Evolutionary conservation across 176 grass and related monocot species (phyloP).

Genomic region (Ampelocalamus luodianensis): DNA sequence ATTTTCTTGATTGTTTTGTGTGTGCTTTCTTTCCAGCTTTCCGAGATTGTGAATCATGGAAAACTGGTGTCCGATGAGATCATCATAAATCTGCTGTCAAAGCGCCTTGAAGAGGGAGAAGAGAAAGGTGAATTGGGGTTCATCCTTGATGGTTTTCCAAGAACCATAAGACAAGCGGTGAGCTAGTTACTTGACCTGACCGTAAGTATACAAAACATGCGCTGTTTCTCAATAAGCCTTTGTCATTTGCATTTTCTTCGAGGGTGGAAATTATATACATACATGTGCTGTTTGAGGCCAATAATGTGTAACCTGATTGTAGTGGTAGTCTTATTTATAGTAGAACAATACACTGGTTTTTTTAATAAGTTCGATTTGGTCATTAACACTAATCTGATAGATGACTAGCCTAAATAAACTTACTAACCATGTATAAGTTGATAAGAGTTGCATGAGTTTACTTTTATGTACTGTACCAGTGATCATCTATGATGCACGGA

Average conservation of each 20-base stretch:
- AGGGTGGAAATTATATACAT: background rate
- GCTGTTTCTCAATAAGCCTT: slow-evolving; percentile 25
- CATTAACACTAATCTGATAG: background rate
- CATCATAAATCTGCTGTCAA: slow-evolving; percentile 87
- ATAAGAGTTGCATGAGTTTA: background rate
- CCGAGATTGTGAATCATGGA: slow-evolving; percentile 87
- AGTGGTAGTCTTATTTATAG: background rate
- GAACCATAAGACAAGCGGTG: slow-evolving; percentile 98
- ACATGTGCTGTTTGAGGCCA: background rate
- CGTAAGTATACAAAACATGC: slow-evolving; percentile 54
- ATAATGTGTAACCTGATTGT: background rate
- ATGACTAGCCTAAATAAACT: background rate
- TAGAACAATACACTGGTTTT: background rate
- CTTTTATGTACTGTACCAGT: background rate
- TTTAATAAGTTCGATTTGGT: background rate
- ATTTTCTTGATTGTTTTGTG: slow-evolving; percentile 11
- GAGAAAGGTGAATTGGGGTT: slow-evolving; percentile 87
- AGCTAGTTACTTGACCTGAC: slow-evolving; percentile 65
- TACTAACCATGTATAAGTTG: background rate
- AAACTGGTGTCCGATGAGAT: slow-evolving; percentile 90
- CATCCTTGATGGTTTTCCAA: slow-evolving; percentile 95
- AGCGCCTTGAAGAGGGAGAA: slow-evolving; percentile 70
- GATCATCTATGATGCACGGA: no score
- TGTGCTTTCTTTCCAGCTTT: slow-evolving; percentile 61
- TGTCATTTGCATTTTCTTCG: slow-evolving; percentile 7